Base-by-base conservation (phyloP, 2,329 filamentous ascomycete genomes). In the Alternaria gansuensis region DNA sequence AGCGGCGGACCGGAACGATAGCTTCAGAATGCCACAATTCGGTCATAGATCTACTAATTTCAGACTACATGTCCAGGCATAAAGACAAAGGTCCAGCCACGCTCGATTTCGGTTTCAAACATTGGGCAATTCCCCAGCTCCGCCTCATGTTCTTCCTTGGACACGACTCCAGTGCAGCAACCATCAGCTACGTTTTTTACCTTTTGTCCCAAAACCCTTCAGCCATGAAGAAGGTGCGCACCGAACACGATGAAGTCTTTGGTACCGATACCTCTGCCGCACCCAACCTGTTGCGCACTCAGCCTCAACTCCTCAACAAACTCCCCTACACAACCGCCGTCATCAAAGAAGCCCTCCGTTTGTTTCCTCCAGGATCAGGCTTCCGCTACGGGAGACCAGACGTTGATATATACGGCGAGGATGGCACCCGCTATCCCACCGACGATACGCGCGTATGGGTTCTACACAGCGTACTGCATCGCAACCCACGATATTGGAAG, bases 341-440 rank as follows among this genome's bases (percentile, higher is more conserved):
- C 5, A 73, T 78, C 61, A 77, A 77, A 61, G 75, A 78, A 43
- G 67, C 71, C 1, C 54, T 78, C 0, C 67, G 76, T 2, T 48
- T 79, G 1, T 78, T 66, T 51, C 66, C 74, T 9, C 68, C 70
- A 11, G 75, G 65, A 0, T 79, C 78, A 6, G 76, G 77, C 4
- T 52, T 64, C 17, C 62, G 66, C 10, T 24, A 41, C n/a, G 68
- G 65, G 7, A 37, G 37, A 2, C 56, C 61, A 7, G 65, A 60
- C 21, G 54, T 63, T 9, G 59, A 57, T 9, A 13, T 73, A 1
- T 61, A 44, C 4, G 66, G 67, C 31, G 46, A 37, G 0, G 81
- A 56, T 3, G 62, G 64, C 4, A 63, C 59, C 2, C 44, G 51
- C 23, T 54, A 66, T 9, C 72, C 72, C 2, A 74, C 67, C 1